Percentiles rank a stretch among this genome's conserved stretches.
Evolutionary conservation across 148 eudicot genomes (phyloP).

Genomic region (Amaranthus hypochondriacus): DNA sequence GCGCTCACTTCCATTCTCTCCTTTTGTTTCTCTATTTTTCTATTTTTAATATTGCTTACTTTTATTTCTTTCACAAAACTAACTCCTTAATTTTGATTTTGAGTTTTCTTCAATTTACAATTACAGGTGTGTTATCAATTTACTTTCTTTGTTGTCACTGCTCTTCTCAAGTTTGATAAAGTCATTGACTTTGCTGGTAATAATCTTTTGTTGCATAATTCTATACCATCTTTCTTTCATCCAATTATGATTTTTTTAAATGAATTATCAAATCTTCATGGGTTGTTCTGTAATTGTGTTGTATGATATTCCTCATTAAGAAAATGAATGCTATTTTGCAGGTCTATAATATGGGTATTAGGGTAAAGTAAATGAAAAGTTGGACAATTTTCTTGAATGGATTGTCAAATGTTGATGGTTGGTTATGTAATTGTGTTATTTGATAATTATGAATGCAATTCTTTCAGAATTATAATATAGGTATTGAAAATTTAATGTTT

Average conservation of each 20-base stretch:
- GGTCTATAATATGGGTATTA: too few species aligned
- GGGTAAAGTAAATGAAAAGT: too few species aligned
- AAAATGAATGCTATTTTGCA: too few species aligned
- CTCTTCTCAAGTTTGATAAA: constrained; percentile 84
- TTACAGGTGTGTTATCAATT: constrained; percentile 77
- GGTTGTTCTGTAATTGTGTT: too few species aligned
- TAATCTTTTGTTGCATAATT: not conserved
- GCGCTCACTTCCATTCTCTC: constrained; percentile 57
- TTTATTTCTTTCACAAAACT: not conserved
- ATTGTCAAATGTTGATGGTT: not conserved
- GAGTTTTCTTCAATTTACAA: not conserved
- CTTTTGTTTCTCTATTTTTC: constrained; percentile 2
- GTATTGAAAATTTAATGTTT: not conserved
- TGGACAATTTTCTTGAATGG: too few species aligned
- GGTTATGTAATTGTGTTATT: not conserved
- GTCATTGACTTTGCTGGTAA: constrained; percentile 94
- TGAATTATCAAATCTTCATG: not conserved
- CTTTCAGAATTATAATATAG: too few species aligned
- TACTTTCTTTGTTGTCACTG: constrained; percentile 70
- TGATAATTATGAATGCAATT: not conserved
- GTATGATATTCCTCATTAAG: too few species aligned
- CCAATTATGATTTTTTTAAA: not conserved
- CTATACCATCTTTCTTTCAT: not conserved
- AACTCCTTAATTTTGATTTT: not conserved
- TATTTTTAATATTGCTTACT: too few species aligned